Percentiles rank a stretch among this genome's conserved stretches.
These are phyloP conservation scores for Clavulina sp. DNA, from an alignment of 768 basidiomycete species.

Conservation along the genomic window DNA sequence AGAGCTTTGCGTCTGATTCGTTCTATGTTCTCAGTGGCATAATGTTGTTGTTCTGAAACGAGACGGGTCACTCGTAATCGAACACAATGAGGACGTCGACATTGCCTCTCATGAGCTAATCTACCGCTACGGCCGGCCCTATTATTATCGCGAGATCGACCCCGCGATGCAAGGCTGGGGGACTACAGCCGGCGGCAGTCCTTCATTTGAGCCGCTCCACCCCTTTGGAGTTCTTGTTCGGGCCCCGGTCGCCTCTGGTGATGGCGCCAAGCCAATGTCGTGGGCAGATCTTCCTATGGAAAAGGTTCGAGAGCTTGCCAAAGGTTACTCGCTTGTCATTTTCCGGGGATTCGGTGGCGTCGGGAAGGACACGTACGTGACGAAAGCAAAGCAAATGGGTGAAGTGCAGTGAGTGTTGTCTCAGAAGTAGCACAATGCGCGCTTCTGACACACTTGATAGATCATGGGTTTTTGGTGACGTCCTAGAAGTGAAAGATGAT, in stretches of 20 bases:
- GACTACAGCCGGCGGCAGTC: neutral
- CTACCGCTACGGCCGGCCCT: neutral
- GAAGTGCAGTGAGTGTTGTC: neutral
- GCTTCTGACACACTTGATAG: neutral
- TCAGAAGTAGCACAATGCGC: neutral
- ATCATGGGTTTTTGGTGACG: slow-evolving; percentile 1
- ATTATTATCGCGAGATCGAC: slow-evolving; percentile 1
- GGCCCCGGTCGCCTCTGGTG: neutral
- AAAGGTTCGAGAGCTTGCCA: neutral
- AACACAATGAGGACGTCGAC: neutral
- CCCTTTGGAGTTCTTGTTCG: neutral
- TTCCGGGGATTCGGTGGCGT: neutral
- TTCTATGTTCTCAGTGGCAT: neutral
- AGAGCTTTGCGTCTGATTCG: neutral
- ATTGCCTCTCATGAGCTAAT: neutral
- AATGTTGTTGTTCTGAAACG: neutral
- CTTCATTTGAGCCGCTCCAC: neutral
- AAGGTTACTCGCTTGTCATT: neutral
- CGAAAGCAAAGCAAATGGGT: neutral
- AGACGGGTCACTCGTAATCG: neutral
- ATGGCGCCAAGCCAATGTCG: neutral
- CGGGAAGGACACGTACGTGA: neutral
- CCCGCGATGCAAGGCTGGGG: neutral
- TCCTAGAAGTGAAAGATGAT: slow-evolving; percentile 1
- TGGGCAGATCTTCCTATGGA: neutral